A percentile compares a stretch with the other conserved stretches of the same genome.
Conservation (phyloP, 2,329 filamentous ascomycete species). For the Nemania sp. region DNA sequence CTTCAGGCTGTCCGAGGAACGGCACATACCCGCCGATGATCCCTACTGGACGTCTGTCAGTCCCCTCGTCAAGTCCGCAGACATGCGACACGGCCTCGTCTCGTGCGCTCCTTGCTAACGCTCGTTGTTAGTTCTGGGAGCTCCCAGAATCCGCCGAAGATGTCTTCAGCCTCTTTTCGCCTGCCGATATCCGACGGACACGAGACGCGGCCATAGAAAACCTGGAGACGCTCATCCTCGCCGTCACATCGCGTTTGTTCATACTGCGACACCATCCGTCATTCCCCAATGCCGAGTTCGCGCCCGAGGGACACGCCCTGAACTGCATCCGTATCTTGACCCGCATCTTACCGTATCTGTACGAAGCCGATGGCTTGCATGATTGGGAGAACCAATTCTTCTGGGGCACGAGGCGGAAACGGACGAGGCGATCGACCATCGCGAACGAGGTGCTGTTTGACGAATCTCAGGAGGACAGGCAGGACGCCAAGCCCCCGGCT, state of each 20-base stretch:
- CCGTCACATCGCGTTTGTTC: conserved; percentile 80
- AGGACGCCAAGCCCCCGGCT: conserved; percentile 49
- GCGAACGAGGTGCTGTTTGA: conserved; percentile 84
- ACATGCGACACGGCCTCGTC: conserved; percentile 5
- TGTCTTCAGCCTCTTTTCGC: conserved; percentile 93
- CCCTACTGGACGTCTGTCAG: conserved; percentile 89
- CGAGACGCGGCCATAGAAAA: conserved; percentile 85
- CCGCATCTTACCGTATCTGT: conserved; percentile 85
- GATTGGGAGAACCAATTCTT: conserved; percentile 94
- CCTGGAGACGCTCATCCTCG: conserved; percentile 84
- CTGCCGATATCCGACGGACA: conserved; percentile 84
- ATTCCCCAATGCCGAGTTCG: conserved; percentile 84
- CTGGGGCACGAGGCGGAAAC: conserved; percentile 77
- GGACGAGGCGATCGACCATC: conserved; percentile 66
- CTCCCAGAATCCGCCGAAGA: conserved; percentile 94
- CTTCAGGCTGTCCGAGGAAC: conserved; percentile 92
- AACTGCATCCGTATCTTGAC: conserved; percentile 95
- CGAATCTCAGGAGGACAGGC: conserved; percentile 64
- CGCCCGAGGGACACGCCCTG: conserved; percentile 81
- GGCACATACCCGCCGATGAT: conserved; percentile 84
- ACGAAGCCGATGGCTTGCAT: conserved; percentile 82
- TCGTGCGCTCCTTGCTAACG: conserved; percentile 28
- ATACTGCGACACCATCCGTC: conserved; percentile 85
- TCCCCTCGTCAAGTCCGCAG: conserved; percentile 30
- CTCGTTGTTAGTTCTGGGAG: conserved; percentile 79